Evolutionary conservation across 2,329 filamentous ascomycete species (phyloP).

Genomic region (Diplodia corticola): DNA sequence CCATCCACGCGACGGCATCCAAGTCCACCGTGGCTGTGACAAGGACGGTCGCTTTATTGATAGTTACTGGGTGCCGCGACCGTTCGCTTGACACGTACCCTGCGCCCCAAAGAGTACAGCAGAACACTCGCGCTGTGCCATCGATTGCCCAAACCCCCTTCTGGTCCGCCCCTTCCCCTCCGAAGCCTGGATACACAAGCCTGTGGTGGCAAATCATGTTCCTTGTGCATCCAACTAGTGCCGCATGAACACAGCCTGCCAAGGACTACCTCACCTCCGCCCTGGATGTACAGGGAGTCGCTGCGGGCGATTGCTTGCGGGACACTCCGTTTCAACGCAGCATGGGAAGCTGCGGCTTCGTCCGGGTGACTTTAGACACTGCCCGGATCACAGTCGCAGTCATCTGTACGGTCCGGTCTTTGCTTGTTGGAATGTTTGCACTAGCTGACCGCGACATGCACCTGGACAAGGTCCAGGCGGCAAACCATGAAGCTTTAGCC

Average conservation of each 20-base stretch:
- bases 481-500: neutral
- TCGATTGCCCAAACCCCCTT: neutral
- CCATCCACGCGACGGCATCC: conserved; percentile 10
- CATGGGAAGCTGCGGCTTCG: neutral
- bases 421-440: neutral
- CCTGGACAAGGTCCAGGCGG: neutral
- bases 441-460: neutral
- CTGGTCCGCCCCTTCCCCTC: neutral
- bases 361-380: neutral
- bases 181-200: neutral
- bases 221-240: conserved; percentile 5
- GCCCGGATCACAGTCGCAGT: neutral
- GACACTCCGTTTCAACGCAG: neutral
- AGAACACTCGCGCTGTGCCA: conserved; percentile 6
- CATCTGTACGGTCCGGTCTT: neutral
- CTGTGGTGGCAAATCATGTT: conserved; percentile 5
- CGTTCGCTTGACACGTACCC: neutral
- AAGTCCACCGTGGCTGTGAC: conserved; percentile 10
- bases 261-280: neutral
- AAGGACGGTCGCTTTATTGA: conserved; percentile 2
- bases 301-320: neutral
- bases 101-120: neutral
- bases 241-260: neutral
- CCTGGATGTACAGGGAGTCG: neutral
- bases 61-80: neutral